phyloP scores from a whole-genome alignment of 2,329 filamentous ascomycete species.

The Elsinoe ampelina region DNA sequence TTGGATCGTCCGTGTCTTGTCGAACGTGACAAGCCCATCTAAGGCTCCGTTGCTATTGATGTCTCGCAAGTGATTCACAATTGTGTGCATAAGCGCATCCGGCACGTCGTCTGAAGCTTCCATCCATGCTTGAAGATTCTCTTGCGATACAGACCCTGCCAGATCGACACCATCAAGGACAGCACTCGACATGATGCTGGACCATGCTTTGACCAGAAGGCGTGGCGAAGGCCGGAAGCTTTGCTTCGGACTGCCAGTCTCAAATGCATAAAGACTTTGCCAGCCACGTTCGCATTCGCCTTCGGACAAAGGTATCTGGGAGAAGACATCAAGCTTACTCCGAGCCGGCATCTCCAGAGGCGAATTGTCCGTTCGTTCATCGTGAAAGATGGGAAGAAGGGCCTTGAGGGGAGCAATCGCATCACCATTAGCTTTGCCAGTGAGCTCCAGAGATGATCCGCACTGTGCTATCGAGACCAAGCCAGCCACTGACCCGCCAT shows the following conservation, averaged over 20 bases:
- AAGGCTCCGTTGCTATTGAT: not conserved
- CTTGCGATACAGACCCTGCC: constrained; percentile 29
- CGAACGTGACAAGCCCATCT: not conserved
- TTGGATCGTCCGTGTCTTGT: not conserved
- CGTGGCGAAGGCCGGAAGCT: constrained; percentile 30
- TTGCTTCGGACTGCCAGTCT: constrained; percentile 27
- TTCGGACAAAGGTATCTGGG: constrained; percentile 44
- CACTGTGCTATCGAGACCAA: constrained; percentile 37
- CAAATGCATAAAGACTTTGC: constrained; percentile 45
- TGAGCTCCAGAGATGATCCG: constrained; percentile 35
- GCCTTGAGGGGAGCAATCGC: constrained; percentile 30
- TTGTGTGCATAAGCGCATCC: constrained; percentile 26
- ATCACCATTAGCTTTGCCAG: constrained; percentile 25
- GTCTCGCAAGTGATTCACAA: constrained; percentile 22
- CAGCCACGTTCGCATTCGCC: constrained; percentile 44
- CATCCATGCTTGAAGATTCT: constrained; percentile 26
- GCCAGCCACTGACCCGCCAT: constrained; percentile 22
- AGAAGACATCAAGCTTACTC: constrained; percentile 28
- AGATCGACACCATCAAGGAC: constrained; percentile 34
- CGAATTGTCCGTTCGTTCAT: not conserved
- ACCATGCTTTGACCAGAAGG: constrained; percentile 42
- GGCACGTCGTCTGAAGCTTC: constrained; percentile 32
- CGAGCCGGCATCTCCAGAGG: constrained; percentile 13
- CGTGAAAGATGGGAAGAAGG: constrained; percentile 32
- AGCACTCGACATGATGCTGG: constrained; percentile 33